Base-by-base conservation (phyloP, 495 filamentous ascomycete species). In the Penicillium ucsense region DNA sequence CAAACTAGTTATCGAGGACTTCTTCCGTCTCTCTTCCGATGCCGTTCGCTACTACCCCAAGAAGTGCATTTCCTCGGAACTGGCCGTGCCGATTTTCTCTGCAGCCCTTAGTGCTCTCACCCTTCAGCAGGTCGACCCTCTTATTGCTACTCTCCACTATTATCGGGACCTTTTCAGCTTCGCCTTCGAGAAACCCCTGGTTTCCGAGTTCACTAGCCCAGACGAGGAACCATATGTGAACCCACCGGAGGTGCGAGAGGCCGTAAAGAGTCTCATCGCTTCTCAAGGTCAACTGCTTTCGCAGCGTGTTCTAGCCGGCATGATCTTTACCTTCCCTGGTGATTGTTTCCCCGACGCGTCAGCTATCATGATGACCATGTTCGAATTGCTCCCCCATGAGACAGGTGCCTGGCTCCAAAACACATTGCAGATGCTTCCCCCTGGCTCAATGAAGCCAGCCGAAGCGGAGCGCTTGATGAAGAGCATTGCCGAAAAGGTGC, bases 281-380 rank as follows among this genome's bases (percentile, higher is more conserved):
- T 70, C 74, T 0, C 81, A 90, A 42, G 92, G 94, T 41, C 84
- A 89, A 62, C 62, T 78, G 28, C 73, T 99, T 33, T 77, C 87
- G 20, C 89, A 94, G 62, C 86, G 88, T 37, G 79, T 94, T 35
- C 68, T 97, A 59, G 89, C 89, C 4, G 92, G 92, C 51, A 91
- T 99, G 89, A 96, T 99, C 90, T 96, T 95, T 61, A 88, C 82
- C 0, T 99, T 97, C 73, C 92, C 92, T 0, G 78, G 82, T 38
- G 94, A 95, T 61, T 96, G 89, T 67, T 89, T 97, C 64, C 79
- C 90, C 1, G 94, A 97, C 65, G 89, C 89, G 5, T 92, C 86
- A 28, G 87, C 89, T 8, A 86, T 95, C n/a, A 67, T 97, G 50
- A 80, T 99, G 56, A 82, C 79, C 2, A 71, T 96, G 52, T 94